A percentile compares a stretch with the other conserved stretches of the same genome.
These are phyloP conservation scores for Rhododendron molle DNA, from an alignment of 148 eudicot species.

Conservation along the genomic window DNA sequence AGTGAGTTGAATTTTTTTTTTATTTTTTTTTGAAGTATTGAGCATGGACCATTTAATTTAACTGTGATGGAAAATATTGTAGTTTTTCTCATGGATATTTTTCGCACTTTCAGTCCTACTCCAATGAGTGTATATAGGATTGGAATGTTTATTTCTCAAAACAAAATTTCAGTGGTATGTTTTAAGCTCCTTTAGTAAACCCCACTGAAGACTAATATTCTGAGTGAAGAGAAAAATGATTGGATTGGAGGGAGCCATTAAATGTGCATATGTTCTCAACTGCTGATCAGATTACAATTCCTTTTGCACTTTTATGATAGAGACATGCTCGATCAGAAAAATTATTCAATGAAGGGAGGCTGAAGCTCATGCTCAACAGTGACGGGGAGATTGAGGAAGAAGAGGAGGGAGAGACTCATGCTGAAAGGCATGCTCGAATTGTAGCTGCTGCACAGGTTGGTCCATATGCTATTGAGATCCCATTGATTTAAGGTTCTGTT, in stretches of 20 bases:
- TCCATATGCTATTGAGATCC: background rate
- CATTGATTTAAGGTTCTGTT: background rate
- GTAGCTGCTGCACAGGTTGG: constrained; percentile 60
- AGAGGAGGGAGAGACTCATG: constrained; percentile 67
- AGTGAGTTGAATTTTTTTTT: background rate
- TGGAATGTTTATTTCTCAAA: background rate
- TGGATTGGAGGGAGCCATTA: background rate
- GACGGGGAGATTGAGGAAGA: constrained; percentile 63
- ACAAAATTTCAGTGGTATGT: background rate
- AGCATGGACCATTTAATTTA: background rate
- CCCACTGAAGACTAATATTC: background rate
- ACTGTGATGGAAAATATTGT: background rate
- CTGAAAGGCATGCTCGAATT: constrained; percentile 68
- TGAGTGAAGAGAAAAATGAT: background rate
- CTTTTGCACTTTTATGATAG: constrained; percentile 27
- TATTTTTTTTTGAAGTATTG: background rate
- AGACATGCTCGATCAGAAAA: constrained; percentile 85
- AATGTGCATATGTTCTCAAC: background rate
- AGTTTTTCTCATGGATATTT: background rate
- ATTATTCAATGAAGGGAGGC: constrained; percentile 62
- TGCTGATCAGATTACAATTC: background rate
- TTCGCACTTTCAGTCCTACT: background rate
- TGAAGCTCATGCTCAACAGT: constrained; percentile 75
- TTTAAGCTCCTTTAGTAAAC: background rate
- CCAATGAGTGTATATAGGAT: background rate